Evolutionary conservation across 768 basidiomycete genomes (phyloP).

Genomic region (Tylopilus felleus): DNA sequence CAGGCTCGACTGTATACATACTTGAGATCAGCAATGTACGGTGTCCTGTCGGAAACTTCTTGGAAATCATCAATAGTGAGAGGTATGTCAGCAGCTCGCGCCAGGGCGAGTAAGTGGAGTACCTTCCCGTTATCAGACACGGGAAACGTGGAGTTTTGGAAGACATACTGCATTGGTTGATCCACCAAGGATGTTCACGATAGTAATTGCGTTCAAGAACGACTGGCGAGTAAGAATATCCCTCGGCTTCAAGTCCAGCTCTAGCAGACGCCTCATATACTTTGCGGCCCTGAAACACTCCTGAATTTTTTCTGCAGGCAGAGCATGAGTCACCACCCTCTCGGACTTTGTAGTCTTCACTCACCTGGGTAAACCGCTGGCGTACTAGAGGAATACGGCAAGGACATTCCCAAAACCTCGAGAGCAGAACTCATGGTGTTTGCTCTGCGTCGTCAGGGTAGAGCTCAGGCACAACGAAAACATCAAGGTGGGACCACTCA

Average conservation of each 20-base stretch:
- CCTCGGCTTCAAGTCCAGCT: conserved; percentile 78
- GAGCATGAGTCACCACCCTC: not conserved
- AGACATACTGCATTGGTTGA: conserved; percentile 78
- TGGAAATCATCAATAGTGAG: conserved; percentile 88
- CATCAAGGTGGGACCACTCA: conserved; percentile 27
- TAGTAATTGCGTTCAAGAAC: conserved; percentile 81
- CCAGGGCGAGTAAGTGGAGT: conserved; percentile 81
- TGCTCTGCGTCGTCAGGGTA: conserved; percentile 41
- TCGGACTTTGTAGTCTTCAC: not conserved
- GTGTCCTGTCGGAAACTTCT: conserved; percentile 70
- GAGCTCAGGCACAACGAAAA: not conserved
- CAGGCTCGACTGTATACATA: conserved; percentile 28
- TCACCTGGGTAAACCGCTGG: conserved; percentile 71
- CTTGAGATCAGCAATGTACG: conserved; percentile 83
- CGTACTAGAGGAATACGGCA: conserved; percentile 74
- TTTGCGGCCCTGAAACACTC: conserved; percentile 78
- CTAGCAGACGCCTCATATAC: conserved; percentile 72
- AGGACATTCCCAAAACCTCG: conserved; percentile 81
- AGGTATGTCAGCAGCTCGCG: conserved; percentile 70
- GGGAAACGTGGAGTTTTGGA: not conserved
- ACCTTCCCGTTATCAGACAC: conserved; percentile 44
- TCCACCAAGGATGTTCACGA: conserved; percentile 78
- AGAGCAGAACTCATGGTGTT: conserved; percentile 87
- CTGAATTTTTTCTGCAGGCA: conserved; percentile 63
- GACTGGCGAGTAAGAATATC: conserved; percentile 67